Base-by-base conservation (phyloP, 768 basidiomycete species). In the Macrolepiota dolichaula region DNA sequence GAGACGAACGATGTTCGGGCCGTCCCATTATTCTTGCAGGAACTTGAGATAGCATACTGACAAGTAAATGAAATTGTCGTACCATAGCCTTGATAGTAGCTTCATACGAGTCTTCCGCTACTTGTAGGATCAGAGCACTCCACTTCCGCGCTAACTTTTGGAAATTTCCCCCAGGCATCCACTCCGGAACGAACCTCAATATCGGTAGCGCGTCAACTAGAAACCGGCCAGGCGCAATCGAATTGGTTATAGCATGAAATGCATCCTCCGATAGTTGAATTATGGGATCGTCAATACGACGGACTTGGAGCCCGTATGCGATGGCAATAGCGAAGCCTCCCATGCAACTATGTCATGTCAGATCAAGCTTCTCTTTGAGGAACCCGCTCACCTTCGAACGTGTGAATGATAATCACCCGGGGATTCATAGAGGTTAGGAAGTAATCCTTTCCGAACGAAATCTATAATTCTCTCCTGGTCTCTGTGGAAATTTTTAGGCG, bases 81-180 rank as follows among this genome's bases (percentile, higher is more conserved):
- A 59, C 57, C 10, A 59, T 56, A 12, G 25, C 25, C 22, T 60
- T 49, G 9, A 55, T 25, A 7, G 59, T 42, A 25, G 32, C 47
- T 11, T 19, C 49, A 35, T 38, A 63, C 22, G 53, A 47, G n/a
- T 47, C 40, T 36, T 55, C 55, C 32, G 32, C 25, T 12, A 54
- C 25, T n/a, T 49, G 44, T 1, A 38, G 15, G 10, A 60, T 17
- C 22, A 19, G 10, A 37, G 52, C 3, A 19, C 6, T 24, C 40
- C 13, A 17, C 13, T 36, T n/a, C 3, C 35, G 35, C 17, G 46
- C 51, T 1, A 24, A 13, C 49, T 32, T 29, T 49, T 61, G 61
- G 38, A 59, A 63, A 9, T 55, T 58, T 9, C 62, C 59, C 4
- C 62, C 62, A 2, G 64, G 64, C 37, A 63, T 40, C 64, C 64